Percentiles rank a stretch among this genome's conserved stretches.
These are phyloP conservation scores for Lichtheimia hyalospora DNA, from an alignment of 371 early-diverging fungal genomes.

Conservation along the genomic window DNA sequence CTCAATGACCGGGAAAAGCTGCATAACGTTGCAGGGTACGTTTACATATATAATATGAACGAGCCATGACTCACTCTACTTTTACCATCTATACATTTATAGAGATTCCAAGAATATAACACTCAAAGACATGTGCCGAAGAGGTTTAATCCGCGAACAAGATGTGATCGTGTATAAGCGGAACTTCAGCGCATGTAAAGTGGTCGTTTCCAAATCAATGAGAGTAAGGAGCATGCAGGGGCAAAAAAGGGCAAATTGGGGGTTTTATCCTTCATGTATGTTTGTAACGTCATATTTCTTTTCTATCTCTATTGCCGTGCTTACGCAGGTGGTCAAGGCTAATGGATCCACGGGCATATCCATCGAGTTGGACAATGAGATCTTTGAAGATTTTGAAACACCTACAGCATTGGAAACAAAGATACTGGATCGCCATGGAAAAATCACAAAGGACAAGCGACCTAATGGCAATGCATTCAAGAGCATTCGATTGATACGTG, in stretches of 20 bases:
- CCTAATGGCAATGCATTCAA: constrained; percentile 58
- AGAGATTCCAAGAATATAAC: constrained; percentile 52
- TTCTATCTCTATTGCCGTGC: neutral
- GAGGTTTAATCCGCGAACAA: constrained; percentile 45
- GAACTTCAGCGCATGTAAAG: constrained; percentile 54
- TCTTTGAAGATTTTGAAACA: constrained; percentile 53
- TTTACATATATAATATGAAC: neutral
- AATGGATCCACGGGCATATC: constrained; percentile 47
- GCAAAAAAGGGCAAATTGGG: neutral
- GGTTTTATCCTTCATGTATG: neutral
- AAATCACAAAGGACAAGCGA: constrained; percentile 48
- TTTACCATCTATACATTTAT: constrained; percentile 1
- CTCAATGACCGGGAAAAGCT: constrained; percentile 41
- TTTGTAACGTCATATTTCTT: neutral
- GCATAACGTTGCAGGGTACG: constrained; percentile 52
- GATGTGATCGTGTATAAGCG: constrained; percentile 53
- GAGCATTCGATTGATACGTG: constrained; percentile 44
- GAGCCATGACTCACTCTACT: neutral
- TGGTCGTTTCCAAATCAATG: constrained; percentile 47
- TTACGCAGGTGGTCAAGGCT: constrained; percentile 43
- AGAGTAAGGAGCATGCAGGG: constrained; percentile 28
- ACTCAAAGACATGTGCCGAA: constrained; percentile 54
- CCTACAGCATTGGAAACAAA: constrained; percentile 57
- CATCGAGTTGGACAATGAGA: constrained; percentile 39
- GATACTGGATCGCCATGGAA: constrained; percentile 49